Evolutionary conservation across 108 stramenopile genomes (phyloP).

Genomic region (Aurantiochytrium sp.): DNA sequence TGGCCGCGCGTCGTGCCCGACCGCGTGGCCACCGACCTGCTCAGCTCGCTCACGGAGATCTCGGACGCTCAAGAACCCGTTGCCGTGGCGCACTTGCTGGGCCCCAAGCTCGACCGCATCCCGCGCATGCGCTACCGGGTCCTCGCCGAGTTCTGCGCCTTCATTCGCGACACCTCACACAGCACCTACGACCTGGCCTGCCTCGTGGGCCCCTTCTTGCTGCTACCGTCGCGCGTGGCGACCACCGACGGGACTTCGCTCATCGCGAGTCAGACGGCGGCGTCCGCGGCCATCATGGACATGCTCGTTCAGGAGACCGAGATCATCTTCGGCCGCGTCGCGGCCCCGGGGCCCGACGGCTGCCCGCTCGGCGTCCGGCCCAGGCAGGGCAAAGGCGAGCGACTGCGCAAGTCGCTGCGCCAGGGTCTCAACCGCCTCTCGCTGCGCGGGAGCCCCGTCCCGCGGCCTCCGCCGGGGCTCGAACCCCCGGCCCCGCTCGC

Average conservation of each 20-base stretch:
- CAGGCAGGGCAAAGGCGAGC: not conserved
- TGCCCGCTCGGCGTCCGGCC: not conserved
- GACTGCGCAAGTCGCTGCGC: not conserved
- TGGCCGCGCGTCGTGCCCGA: conserved; percentile 17
- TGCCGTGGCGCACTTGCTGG: not conserved
- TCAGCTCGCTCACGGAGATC: not conserved
- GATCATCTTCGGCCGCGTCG: not conserved
- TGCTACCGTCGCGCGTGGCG: not conserved
- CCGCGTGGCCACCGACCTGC: not conserved
- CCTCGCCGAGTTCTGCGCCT: conserved; percentile 19
- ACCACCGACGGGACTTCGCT: not conserved
- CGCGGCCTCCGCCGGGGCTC: not conserved
- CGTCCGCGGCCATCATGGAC: conserved; percentile 13
- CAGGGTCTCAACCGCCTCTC: not conserved
- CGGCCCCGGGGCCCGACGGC: not conserved
- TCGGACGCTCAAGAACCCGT: not conserved
- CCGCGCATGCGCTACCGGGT: not conserved
- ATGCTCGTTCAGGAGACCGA: not conserved
- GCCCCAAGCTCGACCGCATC: not conserved
- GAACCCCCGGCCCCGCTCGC: not conserved
- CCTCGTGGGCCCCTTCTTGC: conserved; percentile 5
- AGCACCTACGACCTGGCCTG: not conserved
- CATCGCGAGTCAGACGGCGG: not conserved
- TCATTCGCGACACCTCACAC: not conserved
- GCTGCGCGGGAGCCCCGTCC: not conserved